A percentile compares a stretch with the other conserved stretches of the same genome.
These are phyloP conservation scores for Phanerochaete carnosa DNA, from an alignment of 768 basidiomycete genomes.

Conservation along the genomic window DNA sequence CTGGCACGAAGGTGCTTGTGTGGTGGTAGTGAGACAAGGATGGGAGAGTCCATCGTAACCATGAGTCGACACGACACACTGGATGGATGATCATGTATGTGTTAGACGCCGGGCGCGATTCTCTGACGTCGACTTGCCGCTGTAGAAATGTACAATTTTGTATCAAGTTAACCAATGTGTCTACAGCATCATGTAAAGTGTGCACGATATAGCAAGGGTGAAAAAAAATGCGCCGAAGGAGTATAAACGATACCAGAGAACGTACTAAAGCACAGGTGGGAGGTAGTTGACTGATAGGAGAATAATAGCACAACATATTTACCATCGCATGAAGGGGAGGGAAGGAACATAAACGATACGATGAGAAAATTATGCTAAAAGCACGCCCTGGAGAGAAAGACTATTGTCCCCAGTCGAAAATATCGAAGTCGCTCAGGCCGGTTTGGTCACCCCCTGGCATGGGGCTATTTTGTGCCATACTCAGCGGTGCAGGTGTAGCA, in stretches of 20 bases:
- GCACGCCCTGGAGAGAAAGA: too few relatives aligned
- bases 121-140: slow-evolving; percentile 1
- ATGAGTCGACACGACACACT: background rate
- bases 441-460: slow-evolving; percentile 35
- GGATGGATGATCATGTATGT: background rate
- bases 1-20: background rate
- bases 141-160: background rate
- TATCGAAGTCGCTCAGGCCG: slow-evolving; percentile 47
- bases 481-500: slow-evolving; percentile 40
- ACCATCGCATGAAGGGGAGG: slow-evolving; percentile 16
- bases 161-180: background rate
- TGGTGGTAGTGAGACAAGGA: background rate
- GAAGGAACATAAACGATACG: background rate
- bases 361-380: slow-evolving; percentile 1
- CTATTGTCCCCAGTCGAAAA: slow-evolving; percentile 48
- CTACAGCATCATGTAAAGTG: slow-evolving; percentile 4
- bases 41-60: background rate
- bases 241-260: background rate
- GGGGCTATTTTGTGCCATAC: slow-evolving; percentile 35
- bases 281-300: slow-evolving; percentile 15
- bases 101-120: slow-evolving; percentile 1
- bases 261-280: slow-evolving; percentile 14
- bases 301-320: slow-evolving; percentile 13
- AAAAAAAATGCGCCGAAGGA: background rate
- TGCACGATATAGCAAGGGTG: background rate